Base-by-base conservation (phyloP, 75 land plant genomes). In the Picea glauca region DNA sequence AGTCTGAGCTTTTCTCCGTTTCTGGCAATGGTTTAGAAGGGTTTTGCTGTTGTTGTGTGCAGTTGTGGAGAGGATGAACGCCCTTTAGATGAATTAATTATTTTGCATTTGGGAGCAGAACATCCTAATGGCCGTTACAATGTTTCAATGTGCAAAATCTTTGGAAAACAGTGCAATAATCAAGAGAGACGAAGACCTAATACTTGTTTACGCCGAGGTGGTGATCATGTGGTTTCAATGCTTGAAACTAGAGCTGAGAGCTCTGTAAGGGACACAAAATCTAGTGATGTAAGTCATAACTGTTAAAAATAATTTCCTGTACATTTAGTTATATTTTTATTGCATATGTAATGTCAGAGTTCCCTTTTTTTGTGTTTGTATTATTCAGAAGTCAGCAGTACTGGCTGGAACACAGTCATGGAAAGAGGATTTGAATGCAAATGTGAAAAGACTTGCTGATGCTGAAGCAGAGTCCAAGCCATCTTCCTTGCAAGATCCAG, bases 51-150 rank as follows among this genome's bases (percentile, higher is more conserved):
- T 79, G 11, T 33, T 31, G 21, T 20, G 73, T 78, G 58, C 78
- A 92, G 94, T 73, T 92, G 94, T 65, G 94, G 94, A 32, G 94
- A 90, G 84, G 94, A 92, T 74, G 94, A 92, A 63, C 89, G 90
- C 26, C 94, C 94, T 60, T 82, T 90, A 59, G 86, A 84, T 62
- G 94, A 92, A 35, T 58, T 90, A 14, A 66, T 92, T 18, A 65
- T 90, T 6, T 79, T 92, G 68, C 90, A 85, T 32, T 84, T 91
- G 32, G 91, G 93, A 40, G 57, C 84, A 57, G 88, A 84, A 43
- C 87, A 88, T 74, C 88, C 82, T 12, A 50, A 50, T 50, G 56
- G 56, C 56, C 56, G 56, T 50, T 50, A 50, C 56, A 50, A 88
- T 77, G 74, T 86, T 56, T 84, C 90, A 32, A 60, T 82, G 80